Evolutionary conservation across 139 green algal genomes (phyloP), one percentile per base, ranked within the genome.

Genomic region (Ettlia oleoabundans): DNA sequence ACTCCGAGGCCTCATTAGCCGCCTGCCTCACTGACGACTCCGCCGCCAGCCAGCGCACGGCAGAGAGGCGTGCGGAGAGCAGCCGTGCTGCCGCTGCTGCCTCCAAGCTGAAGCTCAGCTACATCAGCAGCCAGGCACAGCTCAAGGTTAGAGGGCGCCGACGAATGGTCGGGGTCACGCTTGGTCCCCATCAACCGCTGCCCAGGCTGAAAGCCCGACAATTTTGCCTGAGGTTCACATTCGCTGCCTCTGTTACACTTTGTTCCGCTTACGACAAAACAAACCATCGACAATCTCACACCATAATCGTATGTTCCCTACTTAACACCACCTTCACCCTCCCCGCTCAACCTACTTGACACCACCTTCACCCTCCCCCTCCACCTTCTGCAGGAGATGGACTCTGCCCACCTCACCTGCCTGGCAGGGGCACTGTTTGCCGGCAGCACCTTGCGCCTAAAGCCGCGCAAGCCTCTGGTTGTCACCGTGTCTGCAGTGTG

Each of bases 381-480:
- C 9, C 30, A 33, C 9, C 13, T 47, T 22, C 15, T 33, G 52
- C 43, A 82, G 53, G 69, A 73, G 32, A 21, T 80, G 9, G 52
- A 32, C 24, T 40, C 35, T 3, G 58, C 33, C 3, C 13, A 68
- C 52, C 19, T 80, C 22, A 80, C 42, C 52, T 69, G 30, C 26
- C 42, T 52, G 7, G 37, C 73, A 0, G 53, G 35, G 0, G 52
- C 73, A 35, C 52, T 80, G 24, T 69, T 80, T 26, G 53, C 73
- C 32, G 32, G 64, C 51, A 52, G 38, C 58, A 86, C 53, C 28
- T 40, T 86, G 37, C 37, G 81, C 19, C 68, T 82, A 24, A 86
- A 86, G 67, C 73, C 72, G 13, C 38, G 81, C 8, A 86, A 86
- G 70, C 81, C 81, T 15, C 9, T 86, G 9, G 38, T 76, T 1